Evolutionary conservation across 805 yeast genomes (phyloP).

Genomic region (Tetrapisispora arboricola): DNA sequence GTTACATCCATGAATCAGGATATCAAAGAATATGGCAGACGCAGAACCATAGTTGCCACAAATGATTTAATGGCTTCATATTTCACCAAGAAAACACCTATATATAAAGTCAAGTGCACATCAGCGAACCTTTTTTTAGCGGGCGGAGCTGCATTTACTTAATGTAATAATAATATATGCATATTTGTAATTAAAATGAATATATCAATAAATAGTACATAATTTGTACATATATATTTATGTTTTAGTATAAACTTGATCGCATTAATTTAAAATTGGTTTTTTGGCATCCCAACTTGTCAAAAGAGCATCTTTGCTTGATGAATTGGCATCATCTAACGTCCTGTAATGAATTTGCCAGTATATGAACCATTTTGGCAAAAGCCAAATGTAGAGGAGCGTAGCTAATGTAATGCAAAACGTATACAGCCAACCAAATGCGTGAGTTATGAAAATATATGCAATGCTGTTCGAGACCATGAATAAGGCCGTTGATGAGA

Average conservation of each 20-base stretch:
- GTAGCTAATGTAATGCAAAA: constrained; percentile 12
- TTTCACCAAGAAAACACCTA: constrained; percentile 88
- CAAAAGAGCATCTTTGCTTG: background rate
- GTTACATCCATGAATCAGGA: constrained; percentile 29
- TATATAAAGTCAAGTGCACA: constrained; percentile 86
- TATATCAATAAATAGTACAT: background rate
- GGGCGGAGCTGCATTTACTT: constrained; percentile 58
- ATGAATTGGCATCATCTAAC: constrained; percentile 6
- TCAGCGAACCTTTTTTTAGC: constrained; percentile 84
- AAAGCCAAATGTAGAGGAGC: constrained; percentile 11
- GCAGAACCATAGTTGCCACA: constrained; percentile 66
- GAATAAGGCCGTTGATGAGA: constrained; percentile 12
- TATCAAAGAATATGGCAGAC: constrained; percentile 39
- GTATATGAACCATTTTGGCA: constrained; percentile 23
- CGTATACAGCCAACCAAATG: constrained; percentile 18
- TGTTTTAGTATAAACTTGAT: background rate
- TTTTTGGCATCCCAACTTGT: constrained; percentile 15
- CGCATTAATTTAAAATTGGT: constrained; percentile 9
- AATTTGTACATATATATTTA: background rate
- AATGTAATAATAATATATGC: constrained; percentile 1
- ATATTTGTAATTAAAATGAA: background rate
- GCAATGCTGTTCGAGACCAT: constrained; percentile 16
- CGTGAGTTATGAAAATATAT: constrained; percentile 14
- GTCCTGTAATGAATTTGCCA: constrained; percentile 24
- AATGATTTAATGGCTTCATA: constrained; percentile 91